Base-by-base conservation (phyloP, 768 basidiomycete genomes). In the Suillus cothurnatus region DNA sequence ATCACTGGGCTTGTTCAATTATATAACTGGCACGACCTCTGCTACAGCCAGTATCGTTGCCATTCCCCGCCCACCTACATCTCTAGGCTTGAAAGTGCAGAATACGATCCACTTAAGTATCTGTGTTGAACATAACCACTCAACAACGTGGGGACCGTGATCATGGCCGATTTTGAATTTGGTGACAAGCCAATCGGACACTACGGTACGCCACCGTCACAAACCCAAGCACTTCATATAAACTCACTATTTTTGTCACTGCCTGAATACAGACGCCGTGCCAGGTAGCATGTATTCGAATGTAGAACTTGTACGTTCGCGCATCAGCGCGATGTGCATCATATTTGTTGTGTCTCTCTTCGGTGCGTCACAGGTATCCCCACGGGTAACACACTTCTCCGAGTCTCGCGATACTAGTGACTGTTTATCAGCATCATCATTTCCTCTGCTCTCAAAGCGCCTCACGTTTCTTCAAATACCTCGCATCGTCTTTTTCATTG, bases 401-500 rank as follows among this genome's bases (percentile, higher is more conserved):
- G 2, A 23, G 12, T 47, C 12, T 32, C 28, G 55, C 69, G 32
- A 68, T 62, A 1, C 36, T 19, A 26, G 32, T 45, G 36, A 62
- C 15, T 4, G 11, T 9, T 36, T 23, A 43, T 84, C 57, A 84
- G 92, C 92, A n/a, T 88, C 87, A 1, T 89, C 89, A 0, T 90
- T 94, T 67, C 92, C 93, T 0, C 78, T 85, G 1, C 64, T 92
- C 31, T 90, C 91, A 0, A 85, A 84, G 64, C 81, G 81, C 2
- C 71, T 82, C 17, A 79, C 81, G 7, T 81, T 80, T 64, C 70
- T 93, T 26, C 82, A 82, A 61, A 87, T 92, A 69, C 91, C 91
- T 2, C 82, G 82, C 28, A 78, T 91, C 19, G 70, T 89, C 21
- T 94, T 94, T 73, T 94, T 94, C 75, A 80, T 92, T n/a, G 92